Percentiles rank a stretch among this genome's conserved stretches.
Evolutionary conservation across 2,329 filamentous ascomycete genomes (phyloP).

Genomic region (Aspergillus eucalypticola): DNA sequence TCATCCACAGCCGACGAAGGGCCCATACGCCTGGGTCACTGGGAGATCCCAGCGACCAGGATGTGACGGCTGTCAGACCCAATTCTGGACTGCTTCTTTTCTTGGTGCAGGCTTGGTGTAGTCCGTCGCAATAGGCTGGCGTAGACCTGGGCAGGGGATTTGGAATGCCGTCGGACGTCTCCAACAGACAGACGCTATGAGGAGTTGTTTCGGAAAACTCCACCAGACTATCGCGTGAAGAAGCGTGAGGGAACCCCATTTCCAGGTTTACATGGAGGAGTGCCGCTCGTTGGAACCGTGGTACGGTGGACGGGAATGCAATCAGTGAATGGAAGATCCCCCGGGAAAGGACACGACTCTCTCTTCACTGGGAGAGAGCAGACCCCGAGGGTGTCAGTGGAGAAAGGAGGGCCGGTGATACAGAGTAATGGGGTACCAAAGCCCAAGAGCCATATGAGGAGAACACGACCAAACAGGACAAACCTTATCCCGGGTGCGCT

Average conservation of each 20-base stretch:
- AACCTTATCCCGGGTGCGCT: not conserved
- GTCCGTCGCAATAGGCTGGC: not conserved
- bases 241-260: not conserved
- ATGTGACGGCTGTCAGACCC: constrained; percentile 21
- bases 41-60: constrained; percentile 25
- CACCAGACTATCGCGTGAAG: constrained; percentile 13
- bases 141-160: constrained; percentile 13
- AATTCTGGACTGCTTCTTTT: constrained; percentile 22
- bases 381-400: not conserved
- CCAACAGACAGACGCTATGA: constrained; percentile 13
- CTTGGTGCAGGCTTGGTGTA: constrained; percentile 7
- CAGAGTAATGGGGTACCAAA: not conserved
- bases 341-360: not conserved
- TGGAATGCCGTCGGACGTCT: constrained; percentile 23
- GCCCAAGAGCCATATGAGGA: not conserved
- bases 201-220: constrained; percentile 11
- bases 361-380: not conserved
- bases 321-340: constrained; percentile 1
- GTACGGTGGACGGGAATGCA: not conserved
- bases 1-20: constrained; percentile 19
- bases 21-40: constrained; percentile 21
- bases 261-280: not conserved
- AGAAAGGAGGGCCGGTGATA: not conserved
- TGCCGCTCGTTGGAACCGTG: not conserved
- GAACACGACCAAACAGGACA: not conserved